phyloP scores from a whole-genome alignment of 1,284 basidiomycete genomes.

The Melampsora larici-populina region DNA sequence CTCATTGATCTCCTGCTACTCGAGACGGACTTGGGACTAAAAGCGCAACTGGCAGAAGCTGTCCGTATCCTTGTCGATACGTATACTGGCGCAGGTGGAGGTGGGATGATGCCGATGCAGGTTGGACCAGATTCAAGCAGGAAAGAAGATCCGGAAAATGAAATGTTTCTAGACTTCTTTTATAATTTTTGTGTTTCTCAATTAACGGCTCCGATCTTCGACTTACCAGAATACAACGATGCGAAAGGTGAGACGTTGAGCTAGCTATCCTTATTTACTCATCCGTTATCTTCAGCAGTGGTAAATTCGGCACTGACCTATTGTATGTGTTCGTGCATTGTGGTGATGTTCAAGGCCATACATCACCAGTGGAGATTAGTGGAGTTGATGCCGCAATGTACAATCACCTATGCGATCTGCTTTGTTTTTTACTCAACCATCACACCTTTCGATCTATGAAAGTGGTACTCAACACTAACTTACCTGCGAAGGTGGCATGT shows the following conservation, averaged over 20 bases:
- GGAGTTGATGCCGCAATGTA: conserved; percentile 49
- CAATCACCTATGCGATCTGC: conserved; percentile 70
- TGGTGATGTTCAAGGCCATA: neutral
- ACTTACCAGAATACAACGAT: conserved; percentile 71
- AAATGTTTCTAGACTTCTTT: conserved; percentile 86
- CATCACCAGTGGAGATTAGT: conserved; percentile 40
- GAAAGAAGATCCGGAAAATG: conserved; percentile 74
- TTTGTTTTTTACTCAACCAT: conserved; percentile 80
- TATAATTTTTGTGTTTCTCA: conserved; percentile 71
- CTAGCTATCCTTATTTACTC: neutral
- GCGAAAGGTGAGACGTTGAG: conserved; percentile 59
- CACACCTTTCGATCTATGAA: conserved; percentile 81
- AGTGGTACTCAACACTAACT: conserved; percentile 75
- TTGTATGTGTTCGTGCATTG: neutral
- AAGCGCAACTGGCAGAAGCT: conserved; percentile 87
- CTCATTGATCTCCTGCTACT: conserved; percentile 72
- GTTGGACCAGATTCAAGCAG: conserved; percentile 51
- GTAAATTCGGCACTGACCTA: neutral
- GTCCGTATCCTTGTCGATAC: conserved; percentile 76
- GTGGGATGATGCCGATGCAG: conserved; percentile 47
- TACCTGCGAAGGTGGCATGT: conserved; percentile 70
- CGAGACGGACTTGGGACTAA: conserved; percentile 78
- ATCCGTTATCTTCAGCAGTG: neutral
- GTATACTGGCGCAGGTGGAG: conserved; percentile 53
- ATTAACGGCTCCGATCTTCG: conserved; percentile 73